phyloP scores from a whole-genome alignment of 108 stramenopile genomes.

The Craspedostauros australis region DNA sequence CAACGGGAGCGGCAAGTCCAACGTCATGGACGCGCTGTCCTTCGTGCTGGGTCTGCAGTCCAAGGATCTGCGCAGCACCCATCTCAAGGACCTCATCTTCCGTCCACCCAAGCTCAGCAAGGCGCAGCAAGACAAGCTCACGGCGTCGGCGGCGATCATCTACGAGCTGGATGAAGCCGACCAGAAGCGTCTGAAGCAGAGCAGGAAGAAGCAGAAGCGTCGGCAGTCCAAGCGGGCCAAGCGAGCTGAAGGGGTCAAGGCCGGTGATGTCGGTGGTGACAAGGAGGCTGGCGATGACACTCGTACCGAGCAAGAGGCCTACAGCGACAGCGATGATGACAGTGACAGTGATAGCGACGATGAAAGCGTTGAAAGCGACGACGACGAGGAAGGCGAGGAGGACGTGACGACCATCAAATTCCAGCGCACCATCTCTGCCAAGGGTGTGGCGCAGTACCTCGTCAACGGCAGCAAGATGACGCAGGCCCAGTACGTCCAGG shows the following conservation, averaged over 20 bases:
- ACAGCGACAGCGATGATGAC: constrained; percentile 1
- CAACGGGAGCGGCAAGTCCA: constrained; percentile 76
- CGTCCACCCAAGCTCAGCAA: constrained; percentile 57
- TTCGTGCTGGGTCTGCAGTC: constrained; percentile 97
- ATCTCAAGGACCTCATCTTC: constrained; percentile 94
- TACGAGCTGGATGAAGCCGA: constrained; percentile 23
- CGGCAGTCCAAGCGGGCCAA: too few species aligned
- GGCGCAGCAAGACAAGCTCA: constrained; percentile 12
- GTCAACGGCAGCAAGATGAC: constrained; percentile 71
- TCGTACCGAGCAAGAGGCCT: constrained; percentile 8
- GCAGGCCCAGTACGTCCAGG: constrained; percentile 80
- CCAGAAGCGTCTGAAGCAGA: too few species aligned
- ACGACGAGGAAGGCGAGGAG: constrained; percentile 57
- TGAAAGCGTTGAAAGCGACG: constrained; percentile 56
- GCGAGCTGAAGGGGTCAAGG: constrained; percentile 18
- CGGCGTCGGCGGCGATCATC: constrained; percentile 18
- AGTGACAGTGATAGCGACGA: constrained; percentile 36
- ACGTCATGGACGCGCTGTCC: constrained; percentile 89
- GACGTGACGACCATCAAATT: constrained; percentile 60
- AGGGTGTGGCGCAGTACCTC: constrained; percentile 85
- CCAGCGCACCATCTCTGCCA: constrained; percentile 71
- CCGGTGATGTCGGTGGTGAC: constrained; percentile 13
- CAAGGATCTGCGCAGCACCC: constrained; percentile 80
- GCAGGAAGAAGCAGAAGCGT: constrained; percentile 18
- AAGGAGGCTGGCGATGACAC: constrained; percentile 17